These are phyloP conservation scores for Striga hermonthica DNA, from an alignment of 305 asterid species.

Conservation along the genomic window DNA sequence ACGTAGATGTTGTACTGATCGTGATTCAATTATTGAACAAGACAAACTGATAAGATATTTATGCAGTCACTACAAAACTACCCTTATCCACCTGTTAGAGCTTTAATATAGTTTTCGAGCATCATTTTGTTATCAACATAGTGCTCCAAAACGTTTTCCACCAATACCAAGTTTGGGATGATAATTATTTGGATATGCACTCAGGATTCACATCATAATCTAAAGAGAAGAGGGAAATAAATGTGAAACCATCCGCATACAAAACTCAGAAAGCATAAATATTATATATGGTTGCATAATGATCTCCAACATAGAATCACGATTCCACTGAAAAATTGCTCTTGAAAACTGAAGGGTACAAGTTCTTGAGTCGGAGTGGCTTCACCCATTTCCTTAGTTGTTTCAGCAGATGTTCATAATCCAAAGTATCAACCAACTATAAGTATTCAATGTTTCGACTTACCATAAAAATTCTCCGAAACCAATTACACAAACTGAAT, in stretches of 20 bases:
- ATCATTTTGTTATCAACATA: background rate
- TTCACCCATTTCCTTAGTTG: too few relatives aligned
- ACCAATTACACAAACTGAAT: background rate
- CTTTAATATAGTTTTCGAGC: background rate
- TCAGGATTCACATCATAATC: background rate
- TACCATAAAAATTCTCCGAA: background rate
- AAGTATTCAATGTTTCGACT: constrained; percentile 1
- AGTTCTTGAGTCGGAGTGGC: background rate
- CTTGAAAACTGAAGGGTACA: background rate
- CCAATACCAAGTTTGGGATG: background rate
- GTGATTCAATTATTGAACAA: background rate
- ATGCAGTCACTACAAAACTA: too few relatives aligned
- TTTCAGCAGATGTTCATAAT: too few relatives aligned
- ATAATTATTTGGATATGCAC: background rate
- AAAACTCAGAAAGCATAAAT: background rate
- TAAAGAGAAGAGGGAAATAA: background rate
- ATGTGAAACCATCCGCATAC: background rate
- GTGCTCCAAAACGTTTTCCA: background rate
- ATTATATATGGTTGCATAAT: background rate
- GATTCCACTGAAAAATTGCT: background rate
- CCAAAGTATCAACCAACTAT: background rate
- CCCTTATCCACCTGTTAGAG: too few relatives aligned
- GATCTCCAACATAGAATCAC: background rate
- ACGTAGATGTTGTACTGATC: constrained; percentile 1
- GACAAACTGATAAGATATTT: background rate